Evolutionary conservation across 148 eudicot genomes (phyloP), one percentile per base, ranked within the genome.

Genomic region (Chenopodium formosanum): DNA sequence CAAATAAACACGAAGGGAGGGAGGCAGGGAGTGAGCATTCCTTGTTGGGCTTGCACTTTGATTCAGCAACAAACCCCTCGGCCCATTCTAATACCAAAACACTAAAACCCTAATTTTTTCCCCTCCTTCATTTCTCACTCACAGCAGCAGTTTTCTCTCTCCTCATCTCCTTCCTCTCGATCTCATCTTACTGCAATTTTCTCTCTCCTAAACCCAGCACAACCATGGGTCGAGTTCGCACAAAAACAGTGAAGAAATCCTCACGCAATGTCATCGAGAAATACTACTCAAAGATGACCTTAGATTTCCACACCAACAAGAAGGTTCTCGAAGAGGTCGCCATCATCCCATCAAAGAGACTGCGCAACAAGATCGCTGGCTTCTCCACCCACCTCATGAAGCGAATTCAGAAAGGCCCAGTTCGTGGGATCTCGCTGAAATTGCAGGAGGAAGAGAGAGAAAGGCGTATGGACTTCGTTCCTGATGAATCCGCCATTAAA

Each of bases 271-370:
- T 82, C 6, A 86, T 86, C 47, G 89, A 86, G 72, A 73, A 69
- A 11, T 84, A 84, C 82, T 87, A 87, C 79, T 80, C 89, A 23
- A 85, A 82, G n/a, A 87, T 87, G 87, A 87, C 89, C 40, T 73
- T 87, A 4, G 87, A 87, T 66, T 87, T 84, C 83, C 89, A 87
- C 87, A 87, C 89, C 27, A 87, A 87, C 87, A 87, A 87, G 83
- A 87, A 83, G 71, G 70, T 87, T 2, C 67, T 87, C 17, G 87
- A 87, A 73, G 89, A 87, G 16, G 89, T 84, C 0, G 89, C 87
- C 44, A 87, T 87, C 79, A 87, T 87, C 68, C 89, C 89, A 3
- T 81, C 89, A 20, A 84, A 87, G 83, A 84, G 89, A 29, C 89
- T 87, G 32, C 86, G 89, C 52, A 86, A 87, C 87, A 87, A 87